Base-by-base conservation (phyloP, 129 eudicot species). In the Gnaphalium uliginosum region DNA sequence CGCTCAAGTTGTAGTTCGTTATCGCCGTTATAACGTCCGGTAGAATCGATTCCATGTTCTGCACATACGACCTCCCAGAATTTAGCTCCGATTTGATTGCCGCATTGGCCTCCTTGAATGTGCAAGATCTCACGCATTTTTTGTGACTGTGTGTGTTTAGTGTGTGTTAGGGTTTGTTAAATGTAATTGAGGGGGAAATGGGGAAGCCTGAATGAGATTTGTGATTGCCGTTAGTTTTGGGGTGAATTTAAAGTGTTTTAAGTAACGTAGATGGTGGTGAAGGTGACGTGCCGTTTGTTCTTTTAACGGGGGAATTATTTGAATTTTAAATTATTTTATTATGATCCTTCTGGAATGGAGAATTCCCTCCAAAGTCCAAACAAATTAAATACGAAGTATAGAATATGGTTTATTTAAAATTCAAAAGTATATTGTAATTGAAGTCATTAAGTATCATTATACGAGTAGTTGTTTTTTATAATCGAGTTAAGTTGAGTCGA, bases 21-120 rank as follows among this genome's bases (percentile, higher is more conserved):
- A 63, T 86, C 92, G 1, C 96, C 92, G 6, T 14, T 57, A 80
- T 86, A 89, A 68, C 89, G 54, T 54, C 96, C 96, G 72, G 92
- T 84, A 41, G 87, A 81, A 76, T 89, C 96, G 21, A 89, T 86
- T n/a, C 94, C 94, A 81, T 89, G 94, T 74, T 88, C 94, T 14
- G 88, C 92, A 29, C 92, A 87, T n/a, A 86, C 87, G 27, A 87
- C 89, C 59, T 84, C 91, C 88, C 88, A 83, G 80, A 81, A 86
- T 58, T 82, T 88, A n/a, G 89, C 91, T 21, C 91, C 91, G 83
- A 87, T 87, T 86, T 88, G 94, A 78, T 88, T 88, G 71, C 90
- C 94, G 66, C 94, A 88, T 64, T 88, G 94, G 78, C 94, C 94
- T 14, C 94, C 94, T 71, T 88, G 94, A 14, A 88, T 81, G 81